Base-by-base conservation (phyloP, 1,284 basidiomycete genomes). In the Trichosporon sp. region DNA sequence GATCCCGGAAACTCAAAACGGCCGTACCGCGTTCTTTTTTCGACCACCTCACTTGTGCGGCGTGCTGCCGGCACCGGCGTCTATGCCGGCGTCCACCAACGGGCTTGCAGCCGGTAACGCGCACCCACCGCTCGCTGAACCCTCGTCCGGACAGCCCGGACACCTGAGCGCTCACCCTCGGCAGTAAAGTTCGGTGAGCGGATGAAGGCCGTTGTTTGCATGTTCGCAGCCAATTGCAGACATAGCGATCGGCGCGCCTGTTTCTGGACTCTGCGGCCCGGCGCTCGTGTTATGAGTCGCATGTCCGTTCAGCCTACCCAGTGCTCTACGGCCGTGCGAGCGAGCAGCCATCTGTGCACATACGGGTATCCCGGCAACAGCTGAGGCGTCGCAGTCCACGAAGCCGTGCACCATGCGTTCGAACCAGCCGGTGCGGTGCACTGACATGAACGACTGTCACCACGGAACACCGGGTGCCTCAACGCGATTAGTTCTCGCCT, bases 1-100 rank as follows among this genome's bases (percentile, higher is more conserved):
- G 56, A 60, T 60, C 56, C 56, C 56, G 56, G 29, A 60, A 51
- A 60, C 56, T 60, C 56, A 29, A 60, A 58, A 60, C 18, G 27
- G 27, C 18, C 56, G 6, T 12, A n/a, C 29, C 56, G 56, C 56
- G 56, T 31, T 60, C 56, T 31, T 60, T 60, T 29, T 60, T 31
- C 15, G 56, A 60, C 56, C 11, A 31, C 27, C 27, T 31, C 29
- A n/a, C 56, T 32, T 60, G 56, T 60, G 27, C 27, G 18, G 8
- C 32, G 56, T 6, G 27, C 7, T 29, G 11, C 1, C 18, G 15
- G 27, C 56, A 1, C 29, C 15, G 18, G 15, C 12, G 38, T 5
- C 6, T 12, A 12, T n/a, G n/a, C 34, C n/a, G 44, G 21, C 9
- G 47, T 25, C 47, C 47, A 23, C 21, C 47, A 51, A 51, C 47